These are phyloP conservation scores for Amphibolis antarctica DNA, from an alignment of 106 monocot species.

Conservation along the genomic window DNA sequence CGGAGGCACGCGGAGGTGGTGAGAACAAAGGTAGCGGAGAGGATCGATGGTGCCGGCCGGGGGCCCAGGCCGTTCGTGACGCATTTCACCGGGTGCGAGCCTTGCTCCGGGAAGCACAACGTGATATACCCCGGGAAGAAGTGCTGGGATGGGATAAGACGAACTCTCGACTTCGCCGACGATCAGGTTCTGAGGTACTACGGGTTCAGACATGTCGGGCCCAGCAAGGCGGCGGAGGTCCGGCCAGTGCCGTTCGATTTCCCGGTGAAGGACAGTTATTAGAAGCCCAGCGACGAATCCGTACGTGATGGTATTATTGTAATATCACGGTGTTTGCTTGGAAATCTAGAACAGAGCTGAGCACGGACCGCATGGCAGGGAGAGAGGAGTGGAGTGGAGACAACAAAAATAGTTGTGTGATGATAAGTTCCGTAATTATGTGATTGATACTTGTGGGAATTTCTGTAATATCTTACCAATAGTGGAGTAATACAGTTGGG, in stretches of 20 bases:
- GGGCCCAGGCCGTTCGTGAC: conserved; percentile 63
- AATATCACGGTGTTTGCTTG: neutral
- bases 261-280: conserved; percentile 16
- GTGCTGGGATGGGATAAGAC: conserved; percentile 41
- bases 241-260: conserved; percentile 45
- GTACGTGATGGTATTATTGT: neutral
- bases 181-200: conserved; percentile 45
- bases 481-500: too few relatives aligned
- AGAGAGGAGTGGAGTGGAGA: too few relatives aligned
- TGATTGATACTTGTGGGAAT: too few relatives aligned
- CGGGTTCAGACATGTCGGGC: conserved; percentile 30
- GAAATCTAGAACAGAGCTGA: too few relatives aligned
- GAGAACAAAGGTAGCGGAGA: conserved; percentile 4
- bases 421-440: too few relatives aligned
- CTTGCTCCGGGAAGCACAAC: conserved; percentile 70
- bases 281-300: too few relatives aligned
- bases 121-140: conserved; percentile 37
- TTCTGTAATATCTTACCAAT: too few relatives aligned
- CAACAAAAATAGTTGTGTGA: too few relatives aligned
- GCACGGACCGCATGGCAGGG: too few relatives aligned
- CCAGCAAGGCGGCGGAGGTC: conserved; percentile 8
- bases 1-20: conserved; percentile 51
- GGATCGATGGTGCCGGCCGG: conserved; percentile 8
- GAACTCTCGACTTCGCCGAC: conserved; percentile 44
- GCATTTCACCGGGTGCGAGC: conserved; percentile 92